A percentile compares a stretch with the other conserved stretches of the same genome.
Evolutionary conservation across 2,329 filamentous ascomycete genomes (phyloP).

Genomic region (Sclerotinia spermophila): DNA sequence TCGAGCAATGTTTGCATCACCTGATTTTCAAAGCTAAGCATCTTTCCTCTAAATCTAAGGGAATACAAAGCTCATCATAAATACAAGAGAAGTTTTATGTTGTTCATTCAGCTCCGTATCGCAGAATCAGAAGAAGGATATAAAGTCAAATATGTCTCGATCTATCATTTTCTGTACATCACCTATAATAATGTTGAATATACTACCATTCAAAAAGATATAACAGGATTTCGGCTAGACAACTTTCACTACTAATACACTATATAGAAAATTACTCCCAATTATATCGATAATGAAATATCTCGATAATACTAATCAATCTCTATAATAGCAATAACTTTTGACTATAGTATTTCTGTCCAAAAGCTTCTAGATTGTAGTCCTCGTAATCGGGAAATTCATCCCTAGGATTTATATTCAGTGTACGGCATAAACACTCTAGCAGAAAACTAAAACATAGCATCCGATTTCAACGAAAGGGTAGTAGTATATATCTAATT

Average conservation of each 20-base stretch:
- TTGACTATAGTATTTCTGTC: not conserved
- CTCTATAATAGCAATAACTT: not conserved
- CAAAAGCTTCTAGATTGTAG: not conserved
- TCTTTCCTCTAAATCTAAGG: not conserved
- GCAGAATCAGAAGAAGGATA: not conserved
- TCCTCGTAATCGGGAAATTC: not conserved
- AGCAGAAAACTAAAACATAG: accelerated
- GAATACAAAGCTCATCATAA: not conserved
- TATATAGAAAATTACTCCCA: not conserved
- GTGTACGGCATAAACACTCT: not conserved
- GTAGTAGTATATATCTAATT: too few relatives aligned
- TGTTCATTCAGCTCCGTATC: not conserved
- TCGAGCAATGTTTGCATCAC: too few relatives aligned
- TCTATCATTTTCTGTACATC: not conserved
- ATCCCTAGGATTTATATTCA: not conserved
- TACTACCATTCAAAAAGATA: not conserved
- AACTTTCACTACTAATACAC: not conserved
- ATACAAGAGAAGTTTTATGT: accelerated
- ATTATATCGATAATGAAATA: not conserved
- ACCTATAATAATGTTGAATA: not conserved
- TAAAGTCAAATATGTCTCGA: not conserved
- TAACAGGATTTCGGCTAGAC: accelerated
- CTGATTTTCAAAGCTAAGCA: not conserved
- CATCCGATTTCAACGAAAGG: not conserved
- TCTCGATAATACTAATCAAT: not conserved